phyloP scores from a whole-genome alignment of 257 asterid genomes.

The Echites panduratus region DNA sequence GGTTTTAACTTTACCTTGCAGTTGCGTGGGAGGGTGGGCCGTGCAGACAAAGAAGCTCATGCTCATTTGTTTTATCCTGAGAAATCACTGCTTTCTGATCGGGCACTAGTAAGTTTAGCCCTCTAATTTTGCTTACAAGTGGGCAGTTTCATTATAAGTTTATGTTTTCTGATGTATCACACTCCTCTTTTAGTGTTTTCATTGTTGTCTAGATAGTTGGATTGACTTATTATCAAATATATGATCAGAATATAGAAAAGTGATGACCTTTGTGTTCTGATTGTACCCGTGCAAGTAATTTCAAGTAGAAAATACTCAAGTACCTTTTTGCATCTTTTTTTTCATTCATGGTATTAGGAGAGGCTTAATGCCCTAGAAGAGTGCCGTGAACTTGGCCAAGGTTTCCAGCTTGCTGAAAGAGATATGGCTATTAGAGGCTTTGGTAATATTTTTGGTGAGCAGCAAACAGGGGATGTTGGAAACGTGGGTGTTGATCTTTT shows the following conservation, averaged over 20 bases:
- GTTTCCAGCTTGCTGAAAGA: slow-evolving; percentile 95
- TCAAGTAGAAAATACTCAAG: not conserved
- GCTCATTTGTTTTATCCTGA: slow-evolving; percentile 88
- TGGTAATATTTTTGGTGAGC: slow-evolving; percentile 97
- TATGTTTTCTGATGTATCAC: not conserved
- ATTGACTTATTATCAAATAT: not conserved
- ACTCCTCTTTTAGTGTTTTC: not conserved
- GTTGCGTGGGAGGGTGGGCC: slow-evolving; percentile 99
- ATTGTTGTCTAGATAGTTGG: not conserved
- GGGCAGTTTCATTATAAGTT: slow-evolving; percentile 5
- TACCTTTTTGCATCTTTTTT: not conserved
- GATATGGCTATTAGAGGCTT: slow-evolving; percentile 99
- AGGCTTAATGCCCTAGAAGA: slow-evolving; percentile 96
- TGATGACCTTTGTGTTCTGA: not conserved
- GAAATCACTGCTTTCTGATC: slow-evolving; percentile 81
- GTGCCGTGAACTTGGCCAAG: slow-evolving; percentile 92
- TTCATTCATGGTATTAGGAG: slow-evolving; percentile 39
- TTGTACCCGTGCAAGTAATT: not conserved
- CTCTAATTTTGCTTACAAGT: slow-evolving; percentile 14
- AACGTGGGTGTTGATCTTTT: slow-evolving; percentile 98
- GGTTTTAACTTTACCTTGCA: slow-evolving; percentile 26
- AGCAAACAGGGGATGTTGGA: slow-evolving; percentile 98
- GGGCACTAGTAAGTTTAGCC: slow-evolving; percentile 67
- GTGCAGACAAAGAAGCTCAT: slow-evolving; percentile 98
- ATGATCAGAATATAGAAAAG: not conserved